These are phyloP conservation scores for Candida maris DNA, from an alignment of 805 yeast genomes.

Conservation along the genomic window DNA sequence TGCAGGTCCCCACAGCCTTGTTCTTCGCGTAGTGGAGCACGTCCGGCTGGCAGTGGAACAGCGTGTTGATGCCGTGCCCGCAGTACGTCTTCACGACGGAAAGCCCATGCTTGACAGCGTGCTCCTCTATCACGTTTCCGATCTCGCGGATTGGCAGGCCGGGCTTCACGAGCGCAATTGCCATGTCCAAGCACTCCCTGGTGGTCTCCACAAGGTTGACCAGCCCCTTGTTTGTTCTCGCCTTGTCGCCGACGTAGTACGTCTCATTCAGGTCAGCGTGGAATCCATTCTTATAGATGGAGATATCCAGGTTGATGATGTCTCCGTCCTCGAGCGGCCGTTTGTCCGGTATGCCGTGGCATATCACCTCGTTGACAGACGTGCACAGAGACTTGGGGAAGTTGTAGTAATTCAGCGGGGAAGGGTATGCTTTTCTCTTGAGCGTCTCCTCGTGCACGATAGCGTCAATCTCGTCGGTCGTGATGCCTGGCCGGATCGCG, in stretches of 20 bases:
- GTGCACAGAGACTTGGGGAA: conserved; percentile 92
- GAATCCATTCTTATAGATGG: conserved; percentile 79
- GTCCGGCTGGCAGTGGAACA: conserved; percentile 90
- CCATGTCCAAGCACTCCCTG: conserved; percentile 80
- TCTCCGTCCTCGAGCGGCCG: conserved; percentile 88
- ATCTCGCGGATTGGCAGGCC: conserved; percentile 83
- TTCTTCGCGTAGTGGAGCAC: conserved; percentile 93
- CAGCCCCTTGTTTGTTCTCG: conserved; percentile 71
- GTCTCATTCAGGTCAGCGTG: conserved; percentile 97
- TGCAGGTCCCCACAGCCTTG: conserved; percentile 89
- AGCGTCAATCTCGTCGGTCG: conserved; percentile 88
- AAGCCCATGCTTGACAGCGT: conserved; percentile 72
- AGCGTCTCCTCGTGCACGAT: conserved; percentile 85
- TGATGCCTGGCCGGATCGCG: conserved; percentile 78
- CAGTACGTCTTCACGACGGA: conserved; percentile 87
- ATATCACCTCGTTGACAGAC: conserved; percentile 89
- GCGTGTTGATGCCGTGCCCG: conserved; percentile 88
- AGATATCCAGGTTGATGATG: conserved; percentile 85
- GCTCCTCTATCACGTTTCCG: conserved; percentile 85
- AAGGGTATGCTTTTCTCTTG: conserved; percentile 88
- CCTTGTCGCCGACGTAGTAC: conserved; percentile 90
- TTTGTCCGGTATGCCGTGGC: conserved; percentile 97
- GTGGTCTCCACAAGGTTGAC: conserved; percentile 90
- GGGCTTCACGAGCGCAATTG: conserved; percentile 84
- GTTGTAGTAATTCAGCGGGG: conserved; percentile 90